Base-by-base conservation (phyloP, 2,329 filamentous ascomycete genomes). In the Diaporthe humulicola region DNA sequence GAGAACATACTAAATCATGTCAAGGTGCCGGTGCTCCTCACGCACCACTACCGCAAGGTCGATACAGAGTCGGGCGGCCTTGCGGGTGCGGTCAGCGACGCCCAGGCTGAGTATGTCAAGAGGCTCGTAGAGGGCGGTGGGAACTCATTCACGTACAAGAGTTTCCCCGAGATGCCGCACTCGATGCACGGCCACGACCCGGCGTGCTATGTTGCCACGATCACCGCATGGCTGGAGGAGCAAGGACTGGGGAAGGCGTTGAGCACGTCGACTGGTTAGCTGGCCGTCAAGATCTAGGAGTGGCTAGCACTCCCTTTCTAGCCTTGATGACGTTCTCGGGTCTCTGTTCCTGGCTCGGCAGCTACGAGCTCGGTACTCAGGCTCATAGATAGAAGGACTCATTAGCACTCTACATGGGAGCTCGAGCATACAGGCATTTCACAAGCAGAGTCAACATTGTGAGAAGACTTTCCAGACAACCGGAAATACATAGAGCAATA, bases 1-100 rank as follows among this genome's bases (percentile, higher is more conserved):
- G 75, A 77, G 54, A 73, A 61, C 19, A 77, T 77, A 74, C 75
- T 77, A 40, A 73, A 67, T 61, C 76, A 77, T 19, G 76, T 76
- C 61, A 77, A 74, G 42, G 73, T 72, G 10, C 76, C 76, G 1
- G 73, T 77, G 9, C 57, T 77, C 4, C 71, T 77, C 45, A 77
- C 76, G 2, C 76, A 77, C 52, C 76, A 77, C 38, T 75, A 74
- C 30, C 76, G 74, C 33, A 61, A 22, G 50, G 61, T 77, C 10
- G 76, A 77, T 36, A 4, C 45, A 17, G 28, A 42, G 1, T 67
- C 75, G 0, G 75, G 75, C 0, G 74, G 75, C 40, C 71, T 77
- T 38, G 66, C 73, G 4, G 70, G 76, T 4, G 69, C 74, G 1
- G 10, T 75, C 25, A 75, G 73, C 3, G 76, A 77, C 10, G 48